These are phyloP conservation scores for Dendrobium huoshanense DNA, from an alignment of 106 monocot species.

Conservation along the genomic window DNA sequence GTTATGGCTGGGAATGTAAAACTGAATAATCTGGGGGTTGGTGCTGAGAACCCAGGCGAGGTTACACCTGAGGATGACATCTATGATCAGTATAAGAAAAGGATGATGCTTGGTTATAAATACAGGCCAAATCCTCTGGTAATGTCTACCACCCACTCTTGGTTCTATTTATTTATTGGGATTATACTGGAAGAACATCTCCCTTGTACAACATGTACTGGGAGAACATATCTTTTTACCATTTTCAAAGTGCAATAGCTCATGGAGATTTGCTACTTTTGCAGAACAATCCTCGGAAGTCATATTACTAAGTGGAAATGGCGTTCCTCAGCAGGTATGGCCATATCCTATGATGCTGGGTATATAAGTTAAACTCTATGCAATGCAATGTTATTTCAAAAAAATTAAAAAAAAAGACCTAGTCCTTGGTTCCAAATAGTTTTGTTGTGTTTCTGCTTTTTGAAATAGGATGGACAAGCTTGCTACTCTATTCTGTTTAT, in stretches of 20 bases:
- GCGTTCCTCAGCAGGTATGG: neutral
- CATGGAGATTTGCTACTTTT: neutral
- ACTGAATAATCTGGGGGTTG: conserved; percentile 74
- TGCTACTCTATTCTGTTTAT: neutral
- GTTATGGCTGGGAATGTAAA: conserved; percentile 87
- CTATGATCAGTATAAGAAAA: conserved; percentile 86
- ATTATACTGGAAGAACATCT: neutral
- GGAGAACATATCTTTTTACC: neutral
- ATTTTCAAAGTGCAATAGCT: neutral
- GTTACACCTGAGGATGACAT: conserved; percentile 77
- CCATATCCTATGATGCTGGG: neutral
- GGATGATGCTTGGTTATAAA: conserved; percentile 84
- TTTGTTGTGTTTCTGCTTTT: neutral
- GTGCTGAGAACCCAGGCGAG: conserved; percentile 77
- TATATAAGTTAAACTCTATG: neutral
- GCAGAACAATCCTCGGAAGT: conserved; percentile 46
- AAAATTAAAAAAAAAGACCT: neutral
- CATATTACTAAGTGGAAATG: conserved; percentile 27
- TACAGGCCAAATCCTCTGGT: conserved; percentile 80
- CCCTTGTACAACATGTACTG: neutral
- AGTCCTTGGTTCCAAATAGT: neutral
- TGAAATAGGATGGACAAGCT: neutral
- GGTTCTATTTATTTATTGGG: neutral
- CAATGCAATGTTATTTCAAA: neutral
- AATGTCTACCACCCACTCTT: neutral